Conservation (phyloP, 2,329 filamentous ascomycete species). For the Fusarium caatingaense region DNA sequence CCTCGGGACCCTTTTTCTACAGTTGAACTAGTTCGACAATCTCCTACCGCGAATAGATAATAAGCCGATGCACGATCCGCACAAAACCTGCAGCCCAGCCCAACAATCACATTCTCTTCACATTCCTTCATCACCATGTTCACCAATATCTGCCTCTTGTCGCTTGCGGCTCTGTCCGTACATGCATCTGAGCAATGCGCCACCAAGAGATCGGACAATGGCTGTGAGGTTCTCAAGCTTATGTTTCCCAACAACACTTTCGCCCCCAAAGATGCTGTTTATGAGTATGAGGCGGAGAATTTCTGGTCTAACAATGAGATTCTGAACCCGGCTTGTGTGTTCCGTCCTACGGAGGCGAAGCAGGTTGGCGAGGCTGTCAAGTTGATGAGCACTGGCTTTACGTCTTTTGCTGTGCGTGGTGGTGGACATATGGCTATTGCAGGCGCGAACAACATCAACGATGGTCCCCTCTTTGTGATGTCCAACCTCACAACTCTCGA, state of each 20-base stretch:
- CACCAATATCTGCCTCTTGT: conserved; percentile 2
- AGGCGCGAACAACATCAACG: conserved; percentile 37
- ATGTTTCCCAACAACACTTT: conserved; percentile 11
- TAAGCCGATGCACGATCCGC: conserved; percentile 6
- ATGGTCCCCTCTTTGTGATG: conserved; percentile 30
- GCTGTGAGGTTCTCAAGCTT: conserved; percentile 18
- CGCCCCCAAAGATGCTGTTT: background rate
- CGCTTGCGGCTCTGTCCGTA: conserved; percentile 5
- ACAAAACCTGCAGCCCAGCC: background rate
- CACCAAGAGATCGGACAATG: background rate
- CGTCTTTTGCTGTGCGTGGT: conserved; percentile 34
- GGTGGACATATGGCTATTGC: conserved; percentile 40
- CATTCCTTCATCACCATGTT: background rate
- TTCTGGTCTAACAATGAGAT: conserved; percentile 36
- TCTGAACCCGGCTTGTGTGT: conserved; percentile 20
- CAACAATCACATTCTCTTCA: background rate
- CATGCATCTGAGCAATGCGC: background rate
- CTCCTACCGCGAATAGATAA: conserved; percentile 5
- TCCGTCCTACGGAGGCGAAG: conserved; percentile 10
- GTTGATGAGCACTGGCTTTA: background rate
- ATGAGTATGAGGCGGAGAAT: conserved; percentile 18
- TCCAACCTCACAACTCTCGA: conserved; percentile 26
- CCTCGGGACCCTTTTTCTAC: background rate
- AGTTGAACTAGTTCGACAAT: background rate
- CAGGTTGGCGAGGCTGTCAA: conserved; percentile 9